Evolutionary conservation across 805 yeast species (phyloP).

Genomic region (Metschnikowia santaceciliae): DNA sequence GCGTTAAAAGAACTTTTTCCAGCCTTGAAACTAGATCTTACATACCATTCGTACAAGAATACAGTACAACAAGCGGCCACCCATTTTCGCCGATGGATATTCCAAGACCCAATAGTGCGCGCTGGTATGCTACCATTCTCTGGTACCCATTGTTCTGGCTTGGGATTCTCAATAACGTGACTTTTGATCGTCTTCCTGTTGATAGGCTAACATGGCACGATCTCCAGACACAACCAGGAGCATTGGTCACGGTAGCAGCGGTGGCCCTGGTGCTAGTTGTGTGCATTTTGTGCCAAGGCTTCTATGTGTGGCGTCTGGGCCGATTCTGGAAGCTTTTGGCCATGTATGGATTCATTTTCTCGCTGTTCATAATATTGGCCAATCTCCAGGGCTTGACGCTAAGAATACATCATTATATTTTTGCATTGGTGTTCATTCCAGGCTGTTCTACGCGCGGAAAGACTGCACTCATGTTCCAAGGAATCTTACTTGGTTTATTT

Average conservation of each 20-base stretch:
- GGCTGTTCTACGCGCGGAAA: conserved; percentile 77
- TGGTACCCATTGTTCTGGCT: conserved; percentile 86
- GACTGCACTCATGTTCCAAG: conserved; percentile 74
- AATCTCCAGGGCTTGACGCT: conserved; percentile 63
- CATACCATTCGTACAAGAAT: neutral
- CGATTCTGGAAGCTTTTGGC: conserved; percentile 55
- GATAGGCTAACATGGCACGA: conserved; percentile 77
- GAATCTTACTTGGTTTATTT: conserved; percentile 74
- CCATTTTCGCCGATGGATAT: neutral
- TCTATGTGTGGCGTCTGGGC: conserved; percentile 75
- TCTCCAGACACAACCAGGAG: conserved; percentile 72
- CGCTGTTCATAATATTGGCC: conserved; percentile 29
- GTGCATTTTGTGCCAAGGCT: conserved; percentile 71
- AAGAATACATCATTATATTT: conserved; percentile 73
- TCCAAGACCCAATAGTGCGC: conserved; percentile 1
- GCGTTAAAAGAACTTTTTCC: conserved; percentile 47
- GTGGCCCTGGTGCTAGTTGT: conserved; percentile 43
- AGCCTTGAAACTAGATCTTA: neutral
- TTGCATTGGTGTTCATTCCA: conserved; percentile 74
- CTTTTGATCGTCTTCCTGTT: conserved; percentile 84
- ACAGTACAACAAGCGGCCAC: neutral
- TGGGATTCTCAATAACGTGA: conserved; percentile 79
- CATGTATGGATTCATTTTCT: conserved; percentile 49
- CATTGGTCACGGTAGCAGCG: conserved; percentile 56
- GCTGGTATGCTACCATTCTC: conserved; percentile 22